A percentile compares a stretch with the other conserved stretches of the same genome.
Evolutionary conservation across 2,329 filamentous ascomycete species (phyloP).

Genomic region (Rosellinia necatrix): DNA sequence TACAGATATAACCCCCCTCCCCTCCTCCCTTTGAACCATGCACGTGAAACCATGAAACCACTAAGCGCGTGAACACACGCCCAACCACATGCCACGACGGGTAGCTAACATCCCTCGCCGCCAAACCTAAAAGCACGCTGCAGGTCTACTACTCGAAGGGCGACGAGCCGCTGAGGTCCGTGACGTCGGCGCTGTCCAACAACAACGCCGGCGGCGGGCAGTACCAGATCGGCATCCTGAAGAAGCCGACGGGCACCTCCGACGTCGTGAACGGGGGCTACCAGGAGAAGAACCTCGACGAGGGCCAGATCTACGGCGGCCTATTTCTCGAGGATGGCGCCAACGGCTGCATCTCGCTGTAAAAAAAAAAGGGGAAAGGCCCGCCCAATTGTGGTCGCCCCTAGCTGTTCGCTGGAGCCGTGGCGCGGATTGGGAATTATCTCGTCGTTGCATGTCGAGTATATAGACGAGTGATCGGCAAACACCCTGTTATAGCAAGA

Average conservation of each 20-base stretch:
- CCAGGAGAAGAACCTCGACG: conserved; percentile 51
- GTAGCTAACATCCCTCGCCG: background rate
- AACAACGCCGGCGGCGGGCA: conserved; percentile 59
- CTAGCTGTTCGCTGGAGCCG: no score
- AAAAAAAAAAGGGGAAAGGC: no score
- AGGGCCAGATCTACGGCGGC: conserved; percentile 56
- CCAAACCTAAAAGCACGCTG: conserved; percentile 49
- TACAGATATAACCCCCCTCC: background rate
- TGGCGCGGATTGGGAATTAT: no score
- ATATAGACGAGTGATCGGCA: no score
- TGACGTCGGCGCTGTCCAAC: conserved; percentile 51
- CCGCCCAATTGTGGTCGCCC: no score
- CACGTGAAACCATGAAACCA: no score
- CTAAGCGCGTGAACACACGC: no score
- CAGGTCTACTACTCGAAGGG: conserved; percentile 61
- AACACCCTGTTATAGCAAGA: no score
- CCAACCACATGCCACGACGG: background rate
- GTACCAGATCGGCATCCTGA: conserved; percentile 63
- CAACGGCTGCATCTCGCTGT: conserved; percentile 48
- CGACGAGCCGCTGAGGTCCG: conserved; percentile 50
- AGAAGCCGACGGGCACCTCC: conserved; percentile 58
- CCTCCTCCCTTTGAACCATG: background rate
- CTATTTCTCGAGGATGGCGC: conserved; percentile 56
- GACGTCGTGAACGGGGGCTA: conserved; percentile 56
- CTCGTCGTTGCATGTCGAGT: no score